phyloP scores from a whole-genome alignment of 257 asterid genomes.

The Lithospermum erythrorhizon region DNA sequence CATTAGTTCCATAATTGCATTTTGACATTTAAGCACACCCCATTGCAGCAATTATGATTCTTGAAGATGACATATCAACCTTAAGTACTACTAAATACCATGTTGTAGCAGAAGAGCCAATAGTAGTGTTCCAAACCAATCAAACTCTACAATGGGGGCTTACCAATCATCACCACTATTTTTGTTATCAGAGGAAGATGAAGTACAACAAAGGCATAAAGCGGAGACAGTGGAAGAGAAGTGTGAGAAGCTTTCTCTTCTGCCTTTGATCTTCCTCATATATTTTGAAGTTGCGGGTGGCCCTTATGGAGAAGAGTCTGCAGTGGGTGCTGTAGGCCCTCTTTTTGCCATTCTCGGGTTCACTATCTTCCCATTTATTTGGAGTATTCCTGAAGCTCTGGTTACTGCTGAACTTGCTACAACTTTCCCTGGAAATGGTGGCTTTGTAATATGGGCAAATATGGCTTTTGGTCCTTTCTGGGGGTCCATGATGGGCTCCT shows the following conservation, averaged over 20 bases:
- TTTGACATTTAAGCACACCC: neutral
- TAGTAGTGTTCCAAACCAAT: neutral
- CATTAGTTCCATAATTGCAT: neutral
- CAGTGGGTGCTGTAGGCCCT: slow-evolving; percentile 53
- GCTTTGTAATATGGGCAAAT: slow-evolving; percentile 49
- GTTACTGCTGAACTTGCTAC: slow-evolving; percentile 57
- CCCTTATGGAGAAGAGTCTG: slow-evolving; percentile 47
- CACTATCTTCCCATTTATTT: slow-evolving; percentile 36
- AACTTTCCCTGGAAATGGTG: slow-evolving; percentile 54
- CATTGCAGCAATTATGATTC: neutral
- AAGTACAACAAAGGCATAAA: slow-evolving; percentile 2
- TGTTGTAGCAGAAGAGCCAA: neutral
- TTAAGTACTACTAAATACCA: neutral
- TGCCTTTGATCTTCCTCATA: slow-evolving; percentile 41
- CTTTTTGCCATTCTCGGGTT: slow-evolving; percentile 41
- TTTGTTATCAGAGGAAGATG: slow-evolving; percentile 17
- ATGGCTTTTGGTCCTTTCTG: slow-evolving; percentile 52
- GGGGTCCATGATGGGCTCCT: slow-evolving; percentile 50
- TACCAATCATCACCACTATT: slow-evolving; percentile 10
- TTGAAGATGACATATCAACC: neutral
- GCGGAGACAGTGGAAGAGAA: neutral
- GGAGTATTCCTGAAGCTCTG: slow-evolving; percentile 49
- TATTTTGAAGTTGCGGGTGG: slow-evolving; percentile 54
- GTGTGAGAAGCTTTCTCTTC: slow-evolving; percentile 28
- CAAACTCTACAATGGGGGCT: slow-evolving; percentile 6